Evolutionary conservation across 345 rosid genomes (phyloP).

Genomic region (Camelina hispida): DNA sequence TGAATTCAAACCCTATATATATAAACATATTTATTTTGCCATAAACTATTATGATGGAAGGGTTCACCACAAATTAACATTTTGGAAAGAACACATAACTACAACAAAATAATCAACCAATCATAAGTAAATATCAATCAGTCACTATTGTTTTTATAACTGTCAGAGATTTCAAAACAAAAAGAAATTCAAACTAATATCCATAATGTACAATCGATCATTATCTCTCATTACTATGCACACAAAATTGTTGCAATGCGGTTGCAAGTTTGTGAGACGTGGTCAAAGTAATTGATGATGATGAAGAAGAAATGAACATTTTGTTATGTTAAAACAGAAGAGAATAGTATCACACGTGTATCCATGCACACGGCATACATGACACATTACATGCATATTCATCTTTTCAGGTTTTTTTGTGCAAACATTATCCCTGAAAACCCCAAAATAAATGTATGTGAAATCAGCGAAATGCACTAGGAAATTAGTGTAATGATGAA

Average conservation of each 20-base stretch:
- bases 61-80: neutral
- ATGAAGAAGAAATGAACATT: conserved; percentile 16
- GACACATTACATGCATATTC: conserved; percentile 5
- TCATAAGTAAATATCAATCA: neutral
- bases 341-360: conserved; percentile 56
- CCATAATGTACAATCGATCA: neutral
- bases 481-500: conserved; percentile 43
- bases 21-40: neutral
- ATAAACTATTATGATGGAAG: neutral
- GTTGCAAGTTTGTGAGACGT: conserved; percentile 28
- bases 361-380: conserved; percentile 42
- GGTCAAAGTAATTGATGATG: conserved; percentile 44
- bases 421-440: neutral
- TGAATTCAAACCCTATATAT: no score
- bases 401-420: conserved; percentile 17
- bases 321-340: neutral
- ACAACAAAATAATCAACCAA: conserved; percentile 12
- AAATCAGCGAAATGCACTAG: conserved; percentile 34
- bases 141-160: neutral
- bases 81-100: neutral
- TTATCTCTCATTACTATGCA: neutral
- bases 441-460: neutral
- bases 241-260: neutral
- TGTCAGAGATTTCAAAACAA: neutral
- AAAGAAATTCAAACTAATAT: neutral